A percentile compares a stretch with the other conserved stretches of the same genome.
Evolutionary conservation across 805 yeast genomes (phyloP).

Genomic region (Candida maesae): DNA sequence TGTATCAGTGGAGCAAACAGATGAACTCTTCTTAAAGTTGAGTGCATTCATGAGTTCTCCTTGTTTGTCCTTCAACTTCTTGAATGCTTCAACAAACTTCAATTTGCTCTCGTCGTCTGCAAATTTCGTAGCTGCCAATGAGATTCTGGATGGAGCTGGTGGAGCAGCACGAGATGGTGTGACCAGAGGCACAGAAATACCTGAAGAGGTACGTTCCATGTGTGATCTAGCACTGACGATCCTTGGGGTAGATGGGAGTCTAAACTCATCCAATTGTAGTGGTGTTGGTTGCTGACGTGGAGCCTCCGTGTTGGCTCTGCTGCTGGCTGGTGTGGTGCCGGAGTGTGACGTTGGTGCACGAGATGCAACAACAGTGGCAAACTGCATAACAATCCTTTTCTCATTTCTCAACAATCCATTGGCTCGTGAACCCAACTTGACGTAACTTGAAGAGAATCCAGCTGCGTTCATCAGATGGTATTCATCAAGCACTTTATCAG

Average conservation of each 20-base stretch:
- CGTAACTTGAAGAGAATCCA: constrained; percentile 81
- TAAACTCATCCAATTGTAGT: constrained; percentile 14
- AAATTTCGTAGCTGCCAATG: constrained; percentile 18
- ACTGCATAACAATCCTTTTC: constrained; percentile 48
- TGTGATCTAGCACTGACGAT: constrained; percentile 24
- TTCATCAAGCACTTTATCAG: constrained; percentile 64
- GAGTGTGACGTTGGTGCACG: constrained; percentile 7
- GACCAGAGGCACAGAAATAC: constrained; percentile 5
- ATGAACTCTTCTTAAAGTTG: constrained; percentile 32
- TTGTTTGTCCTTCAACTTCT: constrained; percentile 38
- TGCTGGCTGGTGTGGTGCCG: not conserved
- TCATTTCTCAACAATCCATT: constrained; percentile 40
- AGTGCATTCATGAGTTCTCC: constrained; percentile 39
- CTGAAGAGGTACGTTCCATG: constrained; percentile 24
- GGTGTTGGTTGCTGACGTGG: not conserved
- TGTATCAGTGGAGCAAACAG: constrained; percentile 36
- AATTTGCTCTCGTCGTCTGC: constrained; percentile 21
- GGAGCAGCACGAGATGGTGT: constrained; percentile 14
- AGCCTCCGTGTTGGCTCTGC: constrained; percentile 1
- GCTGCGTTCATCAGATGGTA: constrained; percentile 65
- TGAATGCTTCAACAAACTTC: constrained; percentile 17
- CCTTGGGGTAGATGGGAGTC: constrained; percentile 23
- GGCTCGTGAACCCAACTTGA: constrained; percentile 59
- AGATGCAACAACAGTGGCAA: constrained; percentile 27
- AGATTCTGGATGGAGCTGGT: constrained; percentile 22